Conservation (phyloP, 805 yeast species). For the Saccharomycopsis sp. region DNA sequence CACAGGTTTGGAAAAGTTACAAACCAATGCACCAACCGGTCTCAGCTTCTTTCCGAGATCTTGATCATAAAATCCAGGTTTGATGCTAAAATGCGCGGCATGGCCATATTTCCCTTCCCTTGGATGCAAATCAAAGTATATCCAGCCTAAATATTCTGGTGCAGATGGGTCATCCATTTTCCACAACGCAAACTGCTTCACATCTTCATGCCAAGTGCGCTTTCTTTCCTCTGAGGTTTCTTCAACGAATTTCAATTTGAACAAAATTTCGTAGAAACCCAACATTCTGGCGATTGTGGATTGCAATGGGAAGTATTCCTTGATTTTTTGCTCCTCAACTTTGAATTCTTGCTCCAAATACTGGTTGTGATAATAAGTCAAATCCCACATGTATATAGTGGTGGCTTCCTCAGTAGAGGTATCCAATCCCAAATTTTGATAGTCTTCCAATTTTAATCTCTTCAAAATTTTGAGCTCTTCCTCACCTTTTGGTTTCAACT, state of each 20-base stretch:
- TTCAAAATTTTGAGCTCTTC: slow-evolving; percentile 42
- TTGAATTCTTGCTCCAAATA: slow-evolving; percentile 58
- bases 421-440: slow-evolving; percentile 33
- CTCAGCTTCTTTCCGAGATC: slow-evolving; percentile 40
- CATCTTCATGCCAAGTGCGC: slow-evolving; percentile 73
- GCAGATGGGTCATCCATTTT: slow-evolving; percentile 38
- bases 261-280: slow-evolving; percentile 55
- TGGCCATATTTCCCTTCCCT: slow-evolving; percentile 81
- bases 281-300: slow-evolving; percentile 62
- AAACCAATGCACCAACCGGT: slow-evolving; percentile 72
- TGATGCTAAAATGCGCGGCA: slow-evolving; percentile 71
- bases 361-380: slow-evolving; percentile 53
- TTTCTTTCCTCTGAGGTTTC: slow-evolving; percentile 32
- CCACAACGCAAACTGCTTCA: slow-evolving; percentile 65
- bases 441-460: slow-evolving; percentile 40
- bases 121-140: slow-evolving; percentile 74
- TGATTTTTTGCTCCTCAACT: slow-evolving; percentile 60
- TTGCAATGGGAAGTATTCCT: slow-evolving; percentile 71
- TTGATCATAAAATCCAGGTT: slow-evolving; percentile 45
- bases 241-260: slow-evolving; percentile 58
- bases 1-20: slow-evolving; percentile 74
- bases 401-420: slow-evolving; percentile 27
- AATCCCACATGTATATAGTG: slow-evolving; percentile 60
- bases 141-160: slow-evolving; percentile 64
- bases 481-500: slow-evolving; percentile 50